Conservation (phyloP, 2,329 filamentous ascomycete species). For the Botrytis aclada region DNA sequence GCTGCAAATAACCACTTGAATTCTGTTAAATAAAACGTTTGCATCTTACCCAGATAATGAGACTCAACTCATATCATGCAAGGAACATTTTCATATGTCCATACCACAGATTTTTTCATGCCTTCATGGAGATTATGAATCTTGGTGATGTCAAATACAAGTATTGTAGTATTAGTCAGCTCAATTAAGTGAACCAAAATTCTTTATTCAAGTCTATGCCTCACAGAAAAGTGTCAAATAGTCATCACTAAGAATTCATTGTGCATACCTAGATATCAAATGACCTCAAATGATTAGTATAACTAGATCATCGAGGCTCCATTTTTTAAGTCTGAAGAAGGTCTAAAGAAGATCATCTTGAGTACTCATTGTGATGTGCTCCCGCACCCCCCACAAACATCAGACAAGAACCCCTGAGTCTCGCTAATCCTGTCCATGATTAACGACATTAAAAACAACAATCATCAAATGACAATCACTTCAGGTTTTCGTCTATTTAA, state of each 20-base stretch:
- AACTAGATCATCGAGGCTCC: neutral
- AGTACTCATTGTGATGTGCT: neutral
- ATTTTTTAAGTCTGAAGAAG: neutral
- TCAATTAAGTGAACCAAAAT: neutral
- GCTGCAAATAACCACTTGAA: neutral
- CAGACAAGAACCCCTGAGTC: conserved; percentile 1
- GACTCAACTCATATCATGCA: neutral
- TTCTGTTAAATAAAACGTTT: neutral
- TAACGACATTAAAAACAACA: neutral
- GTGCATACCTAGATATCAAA: neutral
- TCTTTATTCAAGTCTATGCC: neutral
- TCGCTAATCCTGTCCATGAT: neutral
- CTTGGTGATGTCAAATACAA: neutral
- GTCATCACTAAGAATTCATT: neutral
- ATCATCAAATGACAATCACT: neutral
- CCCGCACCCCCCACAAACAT: neutral
- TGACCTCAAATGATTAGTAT: neutral
- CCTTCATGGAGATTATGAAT: neutral
- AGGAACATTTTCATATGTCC: neutral
- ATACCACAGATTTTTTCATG: rapidly evolving
- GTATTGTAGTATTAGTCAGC: neutral
- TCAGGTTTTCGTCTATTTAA: rapidly evolving
- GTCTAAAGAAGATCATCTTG: neutral
- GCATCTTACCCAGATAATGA: neutral
- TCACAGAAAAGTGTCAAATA: neutral